Evolutionary conservation across 805 yeast genomes (phyloP).

Genomic region (Saccharomycopsis malanga): DNA sequence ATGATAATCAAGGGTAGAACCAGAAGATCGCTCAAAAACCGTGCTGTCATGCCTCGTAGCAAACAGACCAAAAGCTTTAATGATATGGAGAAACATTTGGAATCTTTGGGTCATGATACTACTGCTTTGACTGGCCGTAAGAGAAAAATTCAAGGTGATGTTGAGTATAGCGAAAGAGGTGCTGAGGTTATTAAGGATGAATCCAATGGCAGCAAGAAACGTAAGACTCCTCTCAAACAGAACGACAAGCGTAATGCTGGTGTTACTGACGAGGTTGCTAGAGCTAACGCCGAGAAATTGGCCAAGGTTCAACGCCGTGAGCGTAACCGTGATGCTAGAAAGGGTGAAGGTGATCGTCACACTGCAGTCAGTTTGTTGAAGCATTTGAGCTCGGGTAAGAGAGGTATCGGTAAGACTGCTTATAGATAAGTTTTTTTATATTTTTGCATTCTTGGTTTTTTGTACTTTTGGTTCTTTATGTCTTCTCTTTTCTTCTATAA

Average conservation of each 20-base stretch:
- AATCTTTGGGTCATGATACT: constrained; percentile 83
- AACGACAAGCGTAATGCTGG: constrained; percentile 82
- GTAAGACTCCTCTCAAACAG: constrained; percentile 48
- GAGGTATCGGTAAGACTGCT: constrained; percentile 91
- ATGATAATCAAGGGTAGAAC: constrained; percentile 86
- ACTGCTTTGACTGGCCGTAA: constrained; percentile 51
- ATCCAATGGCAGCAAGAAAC: constrained; percentile 37
- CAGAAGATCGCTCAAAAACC: constrained; percentile 81
- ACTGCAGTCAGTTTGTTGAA: constrained; percentile 78
- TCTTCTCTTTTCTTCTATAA: neutral
- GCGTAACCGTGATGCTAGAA: constrained; percentile 85
- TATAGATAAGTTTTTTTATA: constrained; percentile 46
- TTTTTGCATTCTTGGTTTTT: neutral
- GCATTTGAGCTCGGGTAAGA: constrained; percentile 93
- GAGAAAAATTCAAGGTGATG: constrained; percentile 32
- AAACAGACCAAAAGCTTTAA: constrained; percentile 66
- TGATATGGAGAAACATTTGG: constrained; percentile 86
- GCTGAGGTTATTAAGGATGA: constrained; percentile 70
- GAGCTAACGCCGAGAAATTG: constrained; percentile 81
- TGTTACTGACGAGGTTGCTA: constrained; percentile 69
- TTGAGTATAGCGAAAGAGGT: constrained; percentile 45
- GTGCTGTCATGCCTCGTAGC: constrained; percentile 85
- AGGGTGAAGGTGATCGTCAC: constrained; percentile 95
- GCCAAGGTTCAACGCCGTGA: constrained; percentile 88
- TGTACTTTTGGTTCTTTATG: neutral